Conservation (phyloP, 257 asterid genomes). For the Petunia secreta region DNA sequence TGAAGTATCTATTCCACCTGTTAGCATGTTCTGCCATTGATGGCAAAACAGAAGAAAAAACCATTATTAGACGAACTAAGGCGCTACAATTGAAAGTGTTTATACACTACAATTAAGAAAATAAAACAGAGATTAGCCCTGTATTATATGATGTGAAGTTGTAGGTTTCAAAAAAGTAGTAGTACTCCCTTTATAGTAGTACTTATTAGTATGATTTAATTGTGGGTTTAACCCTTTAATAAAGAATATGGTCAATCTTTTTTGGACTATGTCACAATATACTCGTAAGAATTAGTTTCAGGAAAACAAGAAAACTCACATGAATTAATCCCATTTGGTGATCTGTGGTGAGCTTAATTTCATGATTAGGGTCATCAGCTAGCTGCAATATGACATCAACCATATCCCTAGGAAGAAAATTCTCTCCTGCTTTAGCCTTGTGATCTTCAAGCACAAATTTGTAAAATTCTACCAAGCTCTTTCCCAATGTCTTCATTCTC, state of each 20-base stretch:
- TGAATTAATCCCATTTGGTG: slow-evolving; percentile 23
- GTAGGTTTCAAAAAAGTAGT: too few relatives aligned
- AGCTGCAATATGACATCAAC: not conserved
- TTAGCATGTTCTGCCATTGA: slow-evolving; percentile 25
- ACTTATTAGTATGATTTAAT: too few relatives aligned
- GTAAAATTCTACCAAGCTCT: slow-evolving; percentile 14
- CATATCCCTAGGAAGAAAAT: slow-evolving; percentile 33
- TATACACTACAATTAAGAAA: too few relatives aligned
- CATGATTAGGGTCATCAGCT: slow-evolving; percentile 32
- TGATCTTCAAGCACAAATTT: slow-evolving; percentile 33
- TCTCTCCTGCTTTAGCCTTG: not conserved
- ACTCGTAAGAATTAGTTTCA: too few relatives aligned
- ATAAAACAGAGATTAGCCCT: too few relatives aligned
- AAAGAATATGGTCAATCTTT: too few relatives aligned
- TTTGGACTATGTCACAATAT: too few relatives aligned
- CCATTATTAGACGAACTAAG: not conserved
- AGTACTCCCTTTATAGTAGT: too few relatives aligned
- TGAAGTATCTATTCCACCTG: slow-evolving; percentile 40
- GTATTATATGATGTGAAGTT: too few relatives aligned
- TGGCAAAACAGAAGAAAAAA: not conserved
- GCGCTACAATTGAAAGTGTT: not conserved
- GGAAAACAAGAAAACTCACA: not conserved
- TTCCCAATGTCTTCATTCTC: slow-evolving; percentile 19
- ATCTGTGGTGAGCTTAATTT: slow-evolving; percentile 25
- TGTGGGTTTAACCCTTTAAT: too few relatives aligned